Evolutionary conservation across 805 yeast species (phyloP).

Genomic region (Saturnispora diversa): DNA sequence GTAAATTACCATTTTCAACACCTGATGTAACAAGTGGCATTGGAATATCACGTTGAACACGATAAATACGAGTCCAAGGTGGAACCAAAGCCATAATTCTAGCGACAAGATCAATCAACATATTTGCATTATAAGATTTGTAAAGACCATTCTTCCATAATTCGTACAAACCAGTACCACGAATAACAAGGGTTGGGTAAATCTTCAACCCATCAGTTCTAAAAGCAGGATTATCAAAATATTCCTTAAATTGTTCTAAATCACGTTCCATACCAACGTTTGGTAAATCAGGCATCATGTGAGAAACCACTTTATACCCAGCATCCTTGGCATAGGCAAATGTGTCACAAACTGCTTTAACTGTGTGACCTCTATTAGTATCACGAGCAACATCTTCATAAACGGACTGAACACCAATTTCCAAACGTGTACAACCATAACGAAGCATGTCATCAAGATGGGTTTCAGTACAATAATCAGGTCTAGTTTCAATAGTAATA

Average conservation of each 20-base stretch:
- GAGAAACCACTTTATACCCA: conserved; percentile 95
- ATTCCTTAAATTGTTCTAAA: conserved; percentile 89
- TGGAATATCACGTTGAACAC: conserved; percentile 98
- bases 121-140: conserved; percentile 91
- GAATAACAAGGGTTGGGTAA: conserved; percentile 91
- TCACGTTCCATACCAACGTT: conserved; percentile 99
- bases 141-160: conserved; percentile 95
- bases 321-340: conserved; percentile 96
- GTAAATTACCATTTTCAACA: conserved; percentile 92
- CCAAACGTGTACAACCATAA: conserved; percentile 94
- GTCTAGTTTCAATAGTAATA: conserved; percentile 95
- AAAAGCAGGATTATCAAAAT: conserved; percentile 93
- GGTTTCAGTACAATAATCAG: conserved; percentile 95
- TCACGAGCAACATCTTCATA: conserved; percentile 98
- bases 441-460: conserved; percentile 92
- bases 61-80: conserved; percentile 97
- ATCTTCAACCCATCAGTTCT: conserved; percentile 94
- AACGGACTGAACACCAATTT: conserved; percentile 94
- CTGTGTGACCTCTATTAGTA: conserved; percentile 97
- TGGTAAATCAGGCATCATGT: conserved; percentile 99
- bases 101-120: conserved; percentile 88
- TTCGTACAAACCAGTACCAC: conserved; percentile 96
- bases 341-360: conserved; percentile 90
- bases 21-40: conserved; percentile 98
- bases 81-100: conserved; percentile 94